Conservation (phyloP, 176 grass and related monocot genomes). For the Eleusine indica region DNA sequence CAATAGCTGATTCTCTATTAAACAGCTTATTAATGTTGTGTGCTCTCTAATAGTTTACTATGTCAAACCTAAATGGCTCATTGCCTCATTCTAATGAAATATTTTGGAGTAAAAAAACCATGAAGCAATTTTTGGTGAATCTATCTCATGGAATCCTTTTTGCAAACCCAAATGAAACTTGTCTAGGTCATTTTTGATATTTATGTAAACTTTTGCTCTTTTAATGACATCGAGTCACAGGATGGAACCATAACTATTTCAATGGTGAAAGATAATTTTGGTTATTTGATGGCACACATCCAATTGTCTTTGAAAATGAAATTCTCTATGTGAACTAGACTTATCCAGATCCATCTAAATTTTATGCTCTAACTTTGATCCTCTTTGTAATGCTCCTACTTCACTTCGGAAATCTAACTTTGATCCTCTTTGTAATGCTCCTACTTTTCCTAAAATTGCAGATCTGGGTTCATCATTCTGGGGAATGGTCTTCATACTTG, state of each 20-base stretch:
- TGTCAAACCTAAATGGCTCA: background rate
- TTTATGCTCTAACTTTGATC: background rate
- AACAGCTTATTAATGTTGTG: background rate
- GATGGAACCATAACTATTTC: background rate
- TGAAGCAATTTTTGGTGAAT: background rate
- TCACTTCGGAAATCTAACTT: slow-evolving; percentile 4
- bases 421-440: slow-evolving; percentile 10
- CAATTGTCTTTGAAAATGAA: background rate
- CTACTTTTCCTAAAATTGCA: slow-evolving; percentile 44
- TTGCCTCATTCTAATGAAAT: background rate
- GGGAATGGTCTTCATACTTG: slow-evolving; percentile 98
- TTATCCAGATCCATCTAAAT: slow-evolving; percentile 26
- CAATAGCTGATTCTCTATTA: slow-evolving; percentile 1
- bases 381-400: slow-evolving; percentile 20
- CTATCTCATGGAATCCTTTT: background rate
- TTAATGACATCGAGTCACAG: slow-evolving; percentile 1
- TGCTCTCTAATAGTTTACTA: slow-evolving; percentile 9
- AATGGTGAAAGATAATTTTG: background rate
- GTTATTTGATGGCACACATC: background rate
- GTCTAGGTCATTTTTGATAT: background rate
- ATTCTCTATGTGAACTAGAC: background rate
- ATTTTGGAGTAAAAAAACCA: background rate
- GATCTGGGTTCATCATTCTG: slow-evolving; percentile 99
- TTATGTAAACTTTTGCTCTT: slow-evolving; percentile 23
- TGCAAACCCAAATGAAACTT: background rate